Evolutionary conservation across 228 moss, liverwort and hornwort genomes (phyloP), one percentile per base, ranked within the genome.

Genomic region (Sphagnum fallax): DNA sequence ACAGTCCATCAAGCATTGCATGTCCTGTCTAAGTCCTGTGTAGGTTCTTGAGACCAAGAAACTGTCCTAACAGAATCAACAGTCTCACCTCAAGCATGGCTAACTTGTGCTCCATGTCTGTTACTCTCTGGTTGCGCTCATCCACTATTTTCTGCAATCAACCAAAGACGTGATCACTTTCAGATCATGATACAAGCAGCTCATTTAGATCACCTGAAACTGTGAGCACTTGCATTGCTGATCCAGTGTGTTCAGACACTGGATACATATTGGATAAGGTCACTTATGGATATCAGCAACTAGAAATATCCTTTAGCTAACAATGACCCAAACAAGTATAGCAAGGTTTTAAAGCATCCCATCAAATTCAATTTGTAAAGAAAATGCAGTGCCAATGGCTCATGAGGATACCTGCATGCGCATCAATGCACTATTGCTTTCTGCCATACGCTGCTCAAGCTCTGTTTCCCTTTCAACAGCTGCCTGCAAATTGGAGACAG

Each of bases 401-500:
- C 32, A 2, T 32, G 32, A 32, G 32, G 32, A 6, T 61, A 71
- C 70, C 70, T 62, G 70, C 70, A 71, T 71, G 15, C 70, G 61
- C 70, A 71, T 62, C 70, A 71, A 63, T 5, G 70, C 70, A 51
- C 49, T 18, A 16, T 14, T 71, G 70, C 49, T 62, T 52, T 71
- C 70, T 49, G 70, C 70, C 50, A 71, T 51, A 4, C 63, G 70
- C 62, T 71, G 70, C 70, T 71, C 70, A 51, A 71, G 52, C 62
- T 71, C 70, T 51, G 70, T 71, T 62, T 71, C 70, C 10, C 70
- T 71, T 52, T 71, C 60, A 13, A 71, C 70, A 63, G 70, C 70
- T 49, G 61, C 61, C 70, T 71, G 70, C 49, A 10, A 71, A 32
- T 32, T 2, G 2, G 32, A 32, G 32, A 32, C 32, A 32, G 32